Evolutionary conservation across 2,329 filamentous ascomycete genomes (phyloP), one percentile per base, ranked within the genome.

Genomic region (Colletotrichum melonis): DNA sequence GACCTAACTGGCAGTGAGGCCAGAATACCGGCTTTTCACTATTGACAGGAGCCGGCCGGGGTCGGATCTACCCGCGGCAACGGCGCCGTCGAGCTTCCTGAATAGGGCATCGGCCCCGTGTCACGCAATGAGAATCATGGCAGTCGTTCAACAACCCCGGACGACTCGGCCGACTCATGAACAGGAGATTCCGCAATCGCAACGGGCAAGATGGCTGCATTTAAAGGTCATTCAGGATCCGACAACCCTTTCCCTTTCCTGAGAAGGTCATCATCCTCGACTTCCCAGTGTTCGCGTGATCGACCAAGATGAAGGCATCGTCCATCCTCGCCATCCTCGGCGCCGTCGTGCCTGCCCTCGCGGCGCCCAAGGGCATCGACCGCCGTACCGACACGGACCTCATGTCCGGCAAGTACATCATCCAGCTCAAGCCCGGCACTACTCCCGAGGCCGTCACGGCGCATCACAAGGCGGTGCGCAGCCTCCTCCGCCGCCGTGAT

Each of bases 381-480:
- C 63, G 56, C 63, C 63, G 35, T 14, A 26, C 38, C 54, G 60
- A 62, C n/a, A 12, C 55, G 46, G 28, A 35, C 63, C 66, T 83
- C 55, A 73, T 84, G 57, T 75, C 83, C 63, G 81, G 81, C 75
- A 86, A 83, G 76, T 87, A 86, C 77, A 87, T 87, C 70, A 78
- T 87, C 77, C 86, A 84, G 38, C 75, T 87, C 14, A 85, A 86
- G 77, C 78, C 81, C 7, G 80, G 81, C 42, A 77, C 82, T 46
- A 75, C 74, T 11, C 75, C 79, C 52, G 66, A 67, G 4, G 67
- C 63, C 30, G 59, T 83, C 38, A 74, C 73, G 2, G 75, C 77
- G 3, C 75, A 83, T 2, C 82, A 84, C 67, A 74, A 76, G 32
- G 57, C 69, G 22, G 69, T 72, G 12, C 79, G 79, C 28, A 81